These are phyloP conservation scores for Aspergillus japonicus DNA, from an alignment of 2,329 filamentous ascomycete genomes.

Conservation along the genomic window DNA sequence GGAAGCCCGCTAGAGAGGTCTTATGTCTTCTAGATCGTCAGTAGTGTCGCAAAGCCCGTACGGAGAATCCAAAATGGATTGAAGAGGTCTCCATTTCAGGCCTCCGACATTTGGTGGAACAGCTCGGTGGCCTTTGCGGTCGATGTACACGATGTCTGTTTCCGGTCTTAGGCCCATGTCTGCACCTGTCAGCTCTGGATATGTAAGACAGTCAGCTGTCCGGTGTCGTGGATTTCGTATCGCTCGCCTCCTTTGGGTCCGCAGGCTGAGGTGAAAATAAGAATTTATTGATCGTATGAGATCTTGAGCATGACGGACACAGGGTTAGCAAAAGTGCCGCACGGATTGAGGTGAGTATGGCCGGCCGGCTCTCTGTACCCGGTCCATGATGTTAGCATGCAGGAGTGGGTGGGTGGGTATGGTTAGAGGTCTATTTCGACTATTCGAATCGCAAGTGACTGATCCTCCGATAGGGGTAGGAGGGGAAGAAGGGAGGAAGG, in stretches of 20 bases:
- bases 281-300: no score
- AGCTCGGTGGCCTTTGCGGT: neutral
- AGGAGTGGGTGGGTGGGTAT: neutral
- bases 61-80: neutral
- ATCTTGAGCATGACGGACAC: no score
- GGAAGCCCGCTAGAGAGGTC: neutral
- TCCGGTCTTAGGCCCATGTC: neutral
- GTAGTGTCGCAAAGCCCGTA: neutral
- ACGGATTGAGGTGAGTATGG: neutral
- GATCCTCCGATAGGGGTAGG: no score
- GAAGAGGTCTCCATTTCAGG: neutral
- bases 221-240: neutral
- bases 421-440: no score
- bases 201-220: neutral
- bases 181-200: neutral
- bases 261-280: no score
- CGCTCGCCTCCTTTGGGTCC: no score
- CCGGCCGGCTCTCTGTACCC: neutral
- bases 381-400: neutral
- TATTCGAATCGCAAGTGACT: neutral
- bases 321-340: no score
- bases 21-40: neutral
- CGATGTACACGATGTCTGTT: neutral
- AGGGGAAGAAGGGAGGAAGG: no score
- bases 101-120: neutral